These are phyloP conservation scores for Neophaeococcomyces mojaviensis DNA, from an alignment of 2,329 filamentous ascomycete species.

Conservation along the genomic window DNA sequence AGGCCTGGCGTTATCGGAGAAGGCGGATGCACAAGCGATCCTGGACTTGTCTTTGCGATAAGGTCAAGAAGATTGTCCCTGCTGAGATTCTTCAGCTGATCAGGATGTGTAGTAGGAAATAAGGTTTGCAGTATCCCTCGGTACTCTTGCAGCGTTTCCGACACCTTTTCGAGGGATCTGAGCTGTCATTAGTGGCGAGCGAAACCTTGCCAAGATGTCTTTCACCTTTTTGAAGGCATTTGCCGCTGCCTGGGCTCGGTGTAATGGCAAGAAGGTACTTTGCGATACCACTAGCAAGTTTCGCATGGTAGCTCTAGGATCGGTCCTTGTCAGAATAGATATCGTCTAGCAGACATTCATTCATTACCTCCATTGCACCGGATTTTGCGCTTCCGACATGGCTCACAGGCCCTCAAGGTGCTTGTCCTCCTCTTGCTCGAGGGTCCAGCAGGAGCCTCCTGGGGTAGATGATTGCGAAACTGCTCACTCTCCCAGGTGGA, in stretches of 20 bases:
- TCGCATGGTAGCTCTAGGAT: constrained; percentile 59
- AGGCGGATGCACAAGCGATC: constrained; percentile 21
- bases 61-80: constrained; percentile 54
- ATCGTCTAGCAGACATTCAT: not conserved
- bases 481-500: constrained; percentile 37
- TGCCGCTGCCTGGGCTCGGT: constrained; percentile 71
- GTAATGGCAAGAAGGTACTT: constrained; percentile 71
- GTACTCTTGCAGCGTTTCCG: constrained; percentile 60
- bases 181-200: constrained; percentile 17
- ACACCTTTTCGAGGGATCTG: constrained; percentile 55
- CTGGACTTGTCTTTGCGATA: constrained; percentile 41
- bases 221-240: constrained; percentile 72
- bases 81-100: constrained; percentile 46
- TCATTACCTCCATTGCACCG: constrained; percentile 64
- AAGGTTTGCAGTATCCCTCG: constrained; percentile 54
- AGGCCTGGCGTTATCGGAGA: constrained; percentile 42
- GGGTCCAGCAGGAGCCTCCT: constrained; percentile 24
- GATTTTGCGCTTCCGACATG: constrained; percentile 74
- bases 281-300: constrained; percentile 73
- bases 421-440: constrained; percentile 33
- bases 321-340: not conserved
- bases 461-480: constrained; percentile 27
- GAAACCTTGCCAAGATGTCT: constrained; percentile 24
- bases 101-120: constrained; percentile 52
- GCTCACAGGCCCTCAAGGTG: constrained; percentile 55